Conservation (phyloP, 176 grass and related monocot genomes). For the Aegilops umbellulata region DNA sequence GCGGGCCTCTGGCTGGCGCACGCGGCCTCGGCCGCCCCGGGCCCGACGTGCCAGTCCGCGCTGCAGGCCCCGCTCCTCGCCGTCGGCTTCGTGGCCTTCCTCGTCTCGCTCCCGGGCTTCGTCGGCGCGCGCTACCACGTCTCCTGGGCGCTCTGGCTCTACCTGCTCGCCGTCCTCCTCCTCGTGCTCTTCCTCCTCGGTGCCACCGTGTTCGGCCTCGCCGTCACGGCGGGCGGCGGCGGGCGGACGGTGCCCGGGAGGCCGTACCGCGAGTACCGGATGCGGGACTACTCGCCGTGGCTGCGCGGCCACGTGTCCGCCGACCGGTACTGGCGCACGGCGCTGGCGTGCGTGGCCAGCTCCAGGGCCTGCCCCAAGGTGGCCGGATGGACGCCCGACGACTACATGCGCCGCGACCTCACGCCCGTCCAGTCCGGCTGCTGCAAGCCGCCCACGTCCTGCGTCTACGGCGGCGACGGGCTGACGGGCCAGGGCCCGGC, state of each 20-base stretch:
- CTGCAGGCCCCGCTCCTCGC: slow-evolving; percentile 63
- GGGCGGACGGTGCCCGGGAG: slow-evolving; percentile 48
- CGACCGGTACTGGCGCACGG: slow-evolving; percentile 57
- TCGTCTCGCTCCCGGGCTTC: slow-evolving; percentile 74
- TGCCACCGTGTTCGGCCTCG: slow-evolving; percentile 51
- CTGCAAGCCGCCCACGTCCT: slow-evolving; percentile 93
- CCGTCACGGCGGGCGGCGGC: slow-evolving; percentile 55
- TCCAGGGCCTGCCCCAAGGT: slow-evolving; percentile 64
- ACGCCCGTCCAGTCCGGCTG: slow-evolving; percentile 80
- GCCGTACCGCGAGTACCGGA: slow-evolving; percentile 64
- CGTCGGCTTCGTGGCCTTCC: slow-evolving; percentile 67
- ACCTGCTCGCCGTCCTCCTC: slow-evolving; percentile 64
- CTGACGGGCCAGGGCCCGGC: background rate
- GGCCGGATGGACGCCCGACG: slow-evolving; percentile 55
- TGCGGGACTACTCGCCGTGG: slow-evolving; percentile 67
- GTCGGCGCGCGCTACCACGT: slow-evolving; percentile 71
- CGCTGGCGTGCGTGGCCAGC: slow-evolving; percentile 57
- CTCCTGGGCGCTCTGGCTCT: slow-evolving; percentile 63
- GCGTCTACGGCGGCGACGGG: slow-evolving; percentile 48
- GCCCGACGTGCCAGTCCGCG: slow-evolving; percentile 51
- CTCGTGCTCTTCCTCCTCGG: slow-evolving; percentile 56
- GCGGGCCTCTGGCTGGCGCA: slow-evolving; percentile 69
- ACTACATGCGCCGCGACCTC: slow-evolving; percentile 66
- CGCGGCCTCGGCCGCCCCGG: slow-evolving; percentile 37
- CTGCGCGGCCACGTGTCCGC: slow-evolving; percentile 43